Evolutionary conservation across 2,329 filamentous ascomycete genomes (phyloP), one percentile per base, ranked within the genome.

Genomic region (Pezizomycotina sp.): DNA sequence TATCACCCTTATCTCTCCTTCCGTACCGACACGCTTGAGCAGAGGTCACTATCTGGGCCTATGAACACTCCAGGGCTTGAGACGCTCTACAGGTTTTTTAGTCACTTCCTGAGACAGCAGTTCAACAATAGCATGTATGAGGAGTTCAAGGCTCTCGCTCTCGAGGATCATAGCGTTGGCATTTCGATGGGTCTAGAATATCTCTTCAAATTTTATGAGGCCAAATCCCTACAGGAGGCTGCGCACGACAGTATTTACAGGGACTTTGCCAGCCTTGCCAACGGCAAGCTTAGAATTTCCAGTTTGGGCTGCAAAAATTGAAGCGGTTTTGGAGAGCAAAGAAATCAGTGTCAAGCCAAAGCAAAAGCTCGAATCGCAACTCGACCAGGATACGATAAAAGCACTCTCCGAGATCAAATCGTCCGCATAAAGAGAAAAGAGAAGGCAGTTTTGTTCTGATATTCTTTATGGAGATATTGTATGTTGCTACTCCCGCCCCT

Each of bases 121-220:
- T 82, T 83, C 65, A 78, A 83, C 56, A 62, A 65, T 40, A 63
- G 62, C 53, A 78, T 84, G 70, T 83, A 83, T 59, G 62, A 69
- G 53, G 77, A 83, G 55, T 82, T 83, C 59, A 69, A 71, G 46
- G 60, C 62, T 50, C 64, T 68, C 54, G 77, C 77, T 36, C 59
- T 74, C 43, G 69, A 74, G 52, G 77, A 83, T 57, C 62, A 65
- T 36, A 55, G 64, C 45, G 61, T 61, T 50, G 58, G 59, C 50
- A 63, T 63, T 42, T 60, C 61, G 41, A 60, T 60, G 46, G 77
- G 77, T 31, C 60, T 78, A 52, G 63, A 63, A 40, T 68, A 68
- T 53, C 60, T 82, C 36, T 60, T 78, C 48, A 66, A 67, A 29
- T 80, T 74, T 55, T 79, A 79, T 55, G 65, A 45, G 4, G 38